Base-by-base conservation (phyloP, 768 basidiomycete species). In the Lactarius vividus region DNA sequence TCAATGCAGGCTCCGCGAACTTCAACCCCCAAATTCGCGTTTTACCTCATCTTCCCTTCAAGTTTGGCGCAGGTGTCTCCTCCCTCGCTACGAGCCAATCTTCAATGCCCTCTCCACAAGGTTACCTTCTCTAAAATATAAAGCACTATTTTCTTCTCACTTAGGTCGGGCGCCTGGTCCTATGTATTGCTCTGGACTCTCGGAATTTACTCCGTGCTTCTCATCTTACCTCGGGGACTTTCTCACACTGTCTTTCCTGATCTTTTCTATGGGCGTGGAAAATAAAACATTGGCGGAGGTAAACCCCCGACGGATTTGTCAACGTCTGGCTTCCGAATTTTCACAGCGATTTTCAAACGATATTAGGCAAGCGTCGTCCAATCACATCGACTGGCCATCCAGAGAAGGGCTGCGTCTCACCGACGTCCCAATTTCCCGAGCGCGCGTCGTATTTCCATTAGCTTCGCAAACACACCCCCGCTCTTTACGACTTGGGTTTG, bases 31-130 rank as follows among this genome's bases (percentile, higher is more conserved):
- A 33, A 52, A 23, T 35, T 20, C 20, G 39, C 16, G 16, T 39
- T 52, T 61, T 31, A 23, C 33, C 10, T 29, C 33, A 2, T 3
- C 35, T 49, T 23, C 49, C 13, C 49, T 49, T 26, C 49, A 52
- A 52, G 49, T 26, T 37, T 40, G 46, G 49, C 29, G 10, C n/a
- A 7, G 37, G 6, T 23, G 42, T 49, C 11, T 16, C 4, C 4
- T 4, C 60, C 65, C 46, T 57, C 15, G 55, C 44, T 52, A 66
- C 61, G n/a, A 49, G 28, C 16, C 37, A 15, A 35, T 49, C 49
- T 33, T 20, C 40, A 42, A 52, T 16, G 40, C 3, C 26, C n/a
- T 57, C 7, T 33, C 20, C n/a, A 31, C 10, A 49, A 13, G 46
- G 49, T 31, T 8, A 15, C 28, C 37, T 40, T 49, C 23, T 49